Evolutionary conservation across 2,329 filamentous ascomycete species (phyloP), one percentile per base, ranked within the genome.

Genomic region (Hypoxylon sp.): DNA sequence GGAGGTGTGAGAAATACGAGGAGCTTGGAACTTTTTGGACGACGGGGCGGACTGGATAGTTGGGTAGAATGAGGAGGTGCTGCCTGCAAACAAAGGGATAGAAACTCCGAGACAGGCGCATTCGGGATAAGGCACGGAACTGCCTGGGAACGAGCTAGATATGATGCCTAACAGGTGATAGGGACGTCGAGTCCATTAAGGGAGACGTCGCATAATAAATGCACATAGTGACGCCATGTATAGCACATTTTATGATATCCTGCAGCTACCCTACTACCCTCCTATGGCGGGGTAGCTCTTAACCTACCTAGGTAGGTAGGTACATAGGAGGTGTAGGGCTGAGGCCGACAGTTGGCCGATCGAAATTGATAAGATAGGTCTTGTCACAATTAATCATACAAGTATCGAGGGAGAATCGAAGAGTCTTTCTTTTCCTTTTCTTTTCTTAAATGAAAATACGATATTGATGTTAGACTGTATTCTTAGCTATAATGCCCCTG

Each of bases 401-500:
- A n/a, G n/a, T n/a, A n/a, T n/a, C n/a, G n/a, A n/a, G n/a, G n/a
- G n/a, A n/a, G n/a, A n/a, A n/a, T n/a, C n/a, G n/a, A n/a, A n/a
- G n/a, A n/a, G n/a, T n/a, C n/a, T n/a, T n/a, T n/a, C n/a, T n/a
- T n/a, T n/a, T n/a, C n/a, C n/a, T n/a, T n/a, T n/a, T 17, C n/a
- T n/a, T 19, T 6, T 5, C 19, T 19, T 17, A 41, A 47, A 26
- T n/a, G n/a, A 13, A 26, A 47, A 28, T 7, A n/a, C 26, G n/a
- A n/a, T n/a, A n/a, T n/a, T n/a, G n/a, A n/a, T 37, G 20, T 54
- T 59, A 79, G 19, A 88, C 84, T 0, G 86, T 88, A 62, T 88
- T 88, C 74, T 85, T 87, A 3, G 82, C 80, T 37, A 88, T 85
- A 52, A 88, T 82, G 0, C 84, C 84, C 54, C 85, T 77, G 2